Percentiles rank a stretch among this genome's conserved stretches.
These are phyloP conservation scores for Tephrocybe sp. DNA, from an alignment of 768 basidiomycete species.

Conservation along the genomic window DNA sequence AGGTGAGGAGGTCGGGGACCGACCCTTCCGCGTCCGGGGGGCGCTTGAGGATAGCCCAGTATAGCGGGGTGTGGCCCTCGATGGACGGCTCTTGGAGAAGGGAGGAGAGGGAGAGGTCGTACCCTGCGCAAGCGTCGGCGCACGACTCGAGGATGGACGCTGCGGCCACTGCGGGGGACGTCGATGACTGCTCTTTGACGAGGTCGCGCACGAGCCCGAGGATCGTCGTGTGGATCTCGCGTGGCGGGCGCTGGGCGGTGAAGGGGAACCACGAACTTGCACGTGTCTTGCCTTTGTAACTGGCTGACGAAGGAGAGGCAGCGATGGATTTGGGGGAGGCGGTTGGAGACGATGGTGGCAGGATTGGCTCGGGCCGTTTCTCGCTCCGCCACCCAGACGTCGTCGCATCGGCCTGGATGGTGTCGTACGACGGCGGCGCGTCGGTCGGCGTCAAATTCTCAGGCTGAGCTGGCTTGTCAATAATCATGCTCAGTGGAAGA, in stretches of 20 bases:
- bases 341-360: slow-evolving; percentile 7
- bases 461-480: slow-evolving; percentile 33
- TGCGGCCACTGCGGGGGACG: slow-evolving; percentile 30
- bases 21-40: slow-evolving; percentile 37
- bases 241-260: slow-evolving; percentile 30
- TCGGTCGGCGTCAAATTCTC: slow-evolving; percentile 37
- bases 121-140: slow-evolving; percentile 53
- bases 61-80: slow-evolving; percentile 65
- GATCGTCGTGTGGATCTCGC: slow-evolving; percentile 55
- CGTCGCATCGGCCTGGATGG: slow-evolving; percentile 9
- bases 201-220: slow-evolving; percentile 56
- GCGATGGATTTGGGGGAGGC: slow-evolving; percentile 1
- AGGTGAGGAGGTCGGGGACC: slow-evolving; percentile 44
- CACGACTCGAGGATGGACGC: slow-evolving; percentile 56
- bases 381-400: slow-evolving; percentile 7
- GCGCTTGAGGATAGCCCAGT: slow-evolving; percentile 73
- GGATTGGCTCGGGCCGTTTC: slow-evolving; percentile 11
- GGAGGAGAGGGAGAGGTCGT: slow-evolving; percentile 48
- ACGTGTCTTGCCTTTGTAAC: slow-evolving; percentile 30
- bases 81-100: slow-evolving; percentile 64
- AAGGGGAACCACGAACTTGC: slow-evolving; percentile 37
- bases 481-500: too few species aligned
- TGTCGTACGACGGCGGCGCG: slow-evolving; percentile 42
- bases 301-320: slow-evolving; percentile 16
- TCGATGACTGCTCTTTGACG: slow-evolving; percentile 37